phyloP scores from a whole-genome alignment of 2,329 filamentous ascomycete genomes.

The Rutstroemia sp. region DNA sequence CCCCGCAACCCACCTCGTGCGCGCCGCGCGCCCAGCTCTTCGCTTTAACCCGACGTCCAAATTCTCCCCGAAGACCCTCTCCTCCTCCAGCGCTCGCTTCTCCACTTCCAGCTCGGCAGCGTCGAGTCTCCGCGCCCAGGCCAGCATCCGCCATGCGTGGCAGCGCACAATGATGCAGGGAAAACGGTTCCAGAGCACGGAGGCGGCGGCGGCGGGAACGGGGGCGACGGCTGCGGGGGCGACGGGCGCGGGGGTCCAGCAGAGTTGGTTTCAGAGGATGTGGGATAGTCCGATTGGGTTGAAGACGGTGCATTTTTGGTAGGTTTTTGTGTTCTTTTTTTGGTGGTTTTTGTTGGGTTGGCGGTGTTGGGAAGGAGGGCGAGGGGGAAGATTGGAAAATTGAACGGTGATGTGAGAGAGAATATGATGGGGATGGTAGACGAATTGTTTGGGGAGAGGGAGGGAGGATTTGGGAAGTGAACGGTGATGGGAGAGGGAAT shows the following conservation, averaged over 20 bases:
- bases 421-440: constrained; percentile 5
- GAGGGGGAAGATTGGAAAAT: not conserved
- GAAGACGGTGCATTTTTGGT: constrained; percentile 99
- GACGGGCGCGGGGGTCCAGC: constrained; percentile 15
- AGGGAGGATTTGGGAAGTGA: not conserved
- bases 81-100: constrained; percentile 33
- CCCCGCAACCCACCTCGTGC: not conserved
- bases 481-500: not conserved
- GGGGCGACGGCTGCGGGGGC: constrained; percentile 40
- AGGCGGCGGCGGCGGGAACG: constrained; percentile 37
- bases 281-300: constrained; percentile 75
- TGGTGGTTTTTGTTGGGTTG: not conserved
- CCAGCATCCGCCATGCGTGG: constrained; percentile 15
- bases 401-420: not conserved
- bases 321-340: constrained; percentile 25
- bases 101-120: constrained; percentile 37
- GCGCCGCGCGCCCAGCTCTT: not conserved
- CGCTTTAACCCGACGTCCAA: constrained; percentile 4
- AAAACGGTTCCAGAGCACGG: constrained; percentile 56
- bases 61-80: not conserved
- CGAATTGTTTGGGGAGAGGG: not conserved
- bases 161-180: constrained; percentile 23
- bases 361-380: not conserved
- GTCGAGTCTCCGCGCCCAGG: constrained; percentile 39
- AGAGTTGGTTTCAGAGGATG: constrained; percentile 66